Evolutionary conservation across 2,329 filamentous ascomycete genomes (phyloP), one percentile per base, ranked within the genome.

Genomic region (Chrysoporthe cubensis): DNA sequence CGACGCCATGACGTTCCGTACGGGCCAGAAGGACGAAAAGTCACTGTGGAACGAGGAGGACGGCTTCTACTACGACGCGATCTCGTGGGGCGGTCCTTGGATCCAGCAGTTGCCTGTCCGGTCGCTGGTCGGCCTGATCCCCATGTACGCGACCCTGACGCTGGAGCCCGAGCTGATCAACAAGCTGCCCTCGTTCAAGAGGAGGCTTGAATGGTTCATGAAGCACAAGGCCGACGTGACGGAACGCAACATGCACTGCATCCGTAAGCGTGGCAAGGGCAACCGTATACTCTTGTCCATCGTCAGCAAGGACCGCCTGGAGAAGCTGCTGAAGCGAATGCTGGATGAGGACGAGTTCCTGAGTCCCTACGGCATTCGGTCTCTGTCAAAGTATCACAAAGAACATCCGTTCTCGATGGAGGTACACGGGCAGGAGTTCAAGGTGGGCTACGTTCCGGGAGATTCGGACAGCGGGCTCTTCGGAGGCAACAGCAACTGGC

Each of bases 11-110:
- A 93, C 91, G 0, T 94, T 91, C 85, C 91, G 85, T 80, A 87
- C 85, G 74, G 93, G 81, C 73, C 85, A 79, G 80, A 90, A 80
- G 82, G 90, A 82, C 76, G 92, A 96, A 74, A 88, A 93, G 75
- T 97, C 94, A 44, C 82, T 98, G 8, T 98, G 95, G 95, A 98
- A 97, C 75, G 94, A 97, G 40, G 88, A 97, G 71, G 95, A 98
- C 78, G 94, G 93, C 66, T 98, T 98, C 84, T 98, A 98, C 85
- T 98, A 98, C 77, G 95, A 98, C 80, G 95, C 95, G 37, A 98
- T 98, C 71, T 96, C 94, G 1, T 98, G 93, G 88, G 95, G 95
- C 62, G 94, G 94, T 9, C 94, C 94, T 8, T 97, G 91, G 90
- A 92, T 92, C 64, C 93, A 97, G 75, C 94, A 97, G 79, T 87